Evolutionary conservation across 2,329 filamentous ascomycete species (phyloP).

Genomic region (Fusarium sp.): DNA sequence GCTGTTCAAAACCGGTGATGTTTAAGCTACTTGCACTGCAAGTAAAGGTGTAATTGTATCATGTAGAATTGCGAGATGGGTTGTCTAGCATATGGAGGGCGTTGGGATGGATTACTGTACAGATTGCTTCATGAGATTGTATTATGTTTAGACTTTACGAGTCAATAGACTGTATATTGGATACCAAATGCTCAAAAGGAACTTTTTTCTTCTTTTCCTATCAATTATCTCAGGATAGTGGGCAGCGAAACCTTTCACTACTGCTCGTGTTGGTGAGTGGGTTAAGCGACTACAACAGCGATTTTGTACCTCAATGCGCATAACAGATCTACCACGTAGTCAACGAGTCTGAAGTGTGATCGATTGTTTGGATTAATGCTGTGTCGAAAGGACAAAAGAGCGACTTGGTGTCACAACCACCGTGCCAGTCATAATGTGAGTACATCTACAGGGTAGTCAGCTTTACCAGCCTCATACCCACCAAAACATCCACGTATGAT

Average conservation of each 20-base stretch:
- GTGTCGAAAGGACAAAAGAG: fast-evolving
- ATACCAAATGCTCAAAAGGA: conserved; percentile 21
- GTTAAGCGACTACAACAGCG: neutral
- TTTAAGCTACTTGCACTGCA: conserved; percentile 15
- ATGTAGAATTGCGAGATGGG: neutral
- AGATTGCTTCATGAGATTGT: conserved; percentile 15
- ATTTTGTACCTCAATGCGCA: neutral
- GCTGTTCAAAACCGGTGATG: conserved; percentile 69
- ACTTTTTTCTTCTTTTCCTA: too few species aligned
- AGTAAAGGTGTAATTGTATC: neutral
- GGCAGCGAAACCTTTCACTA: too few species aligned
- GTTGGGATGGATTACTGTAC: conserved; percentile 24
- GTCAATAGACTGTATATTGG: conserved; percentile 26
- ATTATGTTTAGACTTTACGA: conserved; percentile 7
- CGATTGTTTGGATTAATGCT: fast-evolving
- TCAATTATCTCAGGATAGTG: too few species aligned
- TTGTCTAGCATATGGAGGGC: conserved; percentile 33
- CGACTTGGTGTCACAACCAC: neutral
- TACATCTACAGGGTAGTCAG: conserved; percentile 1
- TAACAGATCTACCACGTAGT: neutral
- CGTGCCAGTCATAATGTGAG: neutral
- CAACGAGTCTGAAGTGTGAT: fast-evolving
- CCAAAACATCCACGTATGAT: conserved; percentile 2
- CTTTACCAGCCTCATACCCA: neutral
- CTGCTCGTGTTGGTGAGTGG: too few species aligned